These are phyloP conservation scores for Clavispora santaluciae DNA, from an alignment of 805 yeast species.

Conservation along the genomic window DNA sequence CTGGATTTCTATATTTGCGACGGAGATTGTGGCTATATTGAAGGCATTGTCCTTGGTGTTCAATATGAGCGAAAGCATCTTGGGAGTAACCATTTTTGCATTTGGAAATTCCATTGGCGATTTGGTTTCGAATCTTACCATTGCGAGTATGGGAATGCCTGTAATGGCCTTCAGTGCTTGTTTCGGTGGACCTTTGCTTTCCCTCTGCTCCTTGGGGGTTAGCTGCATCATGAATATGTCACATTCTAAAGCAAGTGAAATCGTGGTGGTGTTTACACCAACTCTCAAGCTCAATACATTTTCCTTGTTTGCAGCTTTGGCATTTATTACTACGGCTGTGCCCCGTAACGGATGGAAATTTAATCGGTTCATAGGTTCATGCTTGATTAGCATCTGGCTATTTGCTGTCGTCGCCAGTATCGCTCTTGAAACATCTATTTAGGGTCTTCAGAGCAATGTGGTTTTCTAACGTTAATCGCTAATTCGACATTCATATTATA, in stretches of 20 bases:
- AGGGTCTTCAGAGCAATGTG: conserved; percentile 9
- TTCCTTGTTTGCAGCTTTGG: conserved; percentile 9
- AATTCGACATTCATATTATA: no score
- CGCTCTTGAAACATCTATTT: conserved; percentile 10
- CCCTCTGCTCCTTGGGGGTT: conserved; percentile 76
- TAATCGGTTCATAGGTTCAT: conserved; percentile 29
- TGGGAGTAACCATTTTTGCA: conserved; percentile 87
- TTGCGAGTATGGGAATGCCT: conserved; percentile 77
- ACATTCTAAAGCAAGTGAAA: conserved; percentile 1
- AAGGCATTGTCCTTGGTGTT: conserved; percentile 56
- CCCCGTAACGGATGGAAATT: conserved; percentile 26
- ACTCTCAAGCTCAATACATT: conserved; percentile 11
- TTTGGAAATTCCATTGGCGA: conserved; percentile 93
- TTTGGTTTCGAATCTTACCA: conserved; percentile 72
- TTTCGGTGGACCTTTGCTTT: conserved; percentile 85
- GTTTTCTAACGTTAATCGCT: no score
- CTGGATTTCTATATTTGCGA: conserved; percentile 67
- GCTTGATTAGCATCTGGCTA: conserved; percentile 29
- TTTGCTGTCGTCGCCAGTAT: conserved; percentile 23
- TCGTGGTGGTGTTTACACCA: conserved; percentile 10
- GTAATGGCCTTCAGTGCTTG: conserved; percentile 94
- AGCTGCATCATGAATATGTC: conserved; percentile 29
- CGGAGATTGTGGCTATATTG: conserved; percentile 62
- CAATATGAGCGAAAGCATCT: conserved; percentile 65
- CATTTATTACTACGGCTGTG: conserved; percentile 7